Conservation (phyloP, 2,329 filamentous ascomycete genomes). For the Pseudogymnoascus sp. region DNA sequence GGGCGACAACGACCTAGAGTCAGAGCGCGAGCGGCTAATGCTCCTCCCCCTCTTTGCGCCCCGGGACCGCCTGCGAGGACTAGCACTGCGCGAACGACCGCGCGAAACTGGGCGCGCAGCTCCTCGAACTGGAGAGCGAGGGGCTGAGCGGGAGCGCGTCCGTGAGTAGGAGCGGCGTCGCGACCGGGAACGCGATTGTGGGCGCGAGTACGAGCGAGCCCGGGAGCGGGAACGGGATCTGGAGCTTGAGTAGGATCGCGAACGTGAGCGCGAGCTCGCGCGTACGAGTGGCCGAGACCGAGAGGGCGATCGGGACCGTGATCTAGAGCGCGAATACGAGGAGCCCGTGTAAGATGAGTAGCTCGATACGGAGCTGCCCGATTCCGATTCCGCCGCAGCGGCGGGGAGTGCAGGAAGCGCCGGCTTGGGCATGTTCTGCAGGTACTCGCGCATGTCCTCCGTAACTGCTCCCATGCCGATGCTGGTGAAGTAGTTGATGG, state of each 20-base stretch:
- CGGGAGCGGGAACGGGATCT: conserved; percentile 13
- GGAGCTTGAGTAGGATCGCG: conserved; percentile 19
- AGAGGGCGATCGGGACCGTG: conserved; percentile 18
- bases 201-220: conserved; percentile 28
- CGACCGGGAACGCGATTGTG: conserved; percentile 25
- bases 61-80: conserved; percentile 14
- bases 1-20: neutral
- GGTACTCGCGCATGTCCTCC: conserved; percentile 85
- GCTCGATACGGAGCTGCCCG: conserved; percentile 58
- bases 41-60: conserved; percentile 9
- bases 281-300: conserved; percentile 16
- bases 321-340: conserved; percentile 43
- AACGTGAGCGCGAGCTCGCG: conserved; percentile 16
- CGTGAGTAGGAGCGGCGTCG: conserved; percentile 21
- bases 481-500: conserved; percentile 98
- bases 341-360: conserved; percentile 68
- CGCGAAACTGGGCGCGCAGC: conserved; percentile 1
- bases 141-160: neutral
- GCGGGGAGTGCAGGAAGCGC: conserved; percentile 60
- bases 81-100: conserved; percentile 12
- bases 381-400: conserved; percentile 53
- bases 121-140: conserved; percentile 21
- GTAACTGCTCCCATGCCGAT: conserved; percentile 94
- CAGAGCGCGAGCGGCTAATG: neutral
- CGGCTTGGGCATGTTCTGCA: conserved; percentile 86